Conservation (phyloP, 2,329 filamentous ascomycete genomes). For the Lachnellula hyalina region DNA sequence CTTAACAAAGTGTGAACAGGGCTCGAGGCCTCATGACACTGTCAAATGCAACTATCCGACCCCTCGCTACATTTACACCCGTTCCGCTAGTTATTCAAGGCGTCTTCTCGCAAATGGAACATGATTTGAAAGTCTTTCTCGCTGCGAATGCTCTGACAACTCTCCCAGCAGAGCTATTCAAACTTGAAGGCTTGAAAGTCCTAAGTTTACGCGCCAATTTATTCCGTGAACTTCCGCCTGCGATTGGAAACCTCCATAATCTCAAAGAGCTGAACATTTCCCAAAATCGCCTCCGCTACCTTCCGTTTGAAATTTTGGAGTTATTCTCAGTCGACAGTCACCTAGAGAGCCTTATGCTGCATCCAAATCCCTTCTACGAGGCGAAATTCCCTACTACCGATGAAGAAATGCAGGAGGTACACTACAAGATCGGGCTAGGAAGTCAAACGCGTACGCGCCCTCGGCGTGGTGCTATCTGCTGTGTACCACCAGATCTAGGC, state of each 20-base stretch:
- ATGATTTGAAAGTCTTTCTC: conserved; percentile 56
- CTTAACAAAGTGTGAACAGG: conserved; percentile 17
- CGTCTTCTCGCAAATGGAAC: conserved; percentile 51
- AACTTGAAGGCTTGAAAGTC: conserved; percentile 55
- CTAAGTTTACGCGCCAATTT: conserved; percentile 62
- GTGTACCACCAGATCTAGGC: background rate
- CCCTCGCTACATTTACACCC: conserved; percentile 48
- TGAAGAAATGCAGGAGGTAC: conserved; percentile 3
- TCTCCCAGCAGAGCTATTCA: conserved; percentile 57
- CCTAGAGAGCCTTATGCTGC: conserved; percentile 48
- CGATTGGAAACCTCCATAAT: conserved; percentile 52
- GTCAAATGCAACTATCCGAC: conserved; percentile 51
- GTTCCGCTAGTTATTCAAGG: conserved; percentile 33
- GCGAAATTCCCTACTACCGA: conserved; percentile 27
- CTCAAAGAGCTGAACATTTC: conserved; percentile 61
- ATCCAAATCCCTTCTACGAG: conserved; percentile 59
- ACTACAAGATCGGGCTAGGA: conserved; percentile 11
- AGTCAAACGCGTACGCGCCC: conserved; percentile 5
- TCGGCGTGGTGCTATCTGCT: conserved; percentile 1
- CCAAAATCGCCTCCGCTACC: conserved; percentile 53
- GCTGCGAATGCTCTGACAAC: conserved; percentile 51
- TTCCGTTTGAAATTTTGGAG: conserved; percentile 59
- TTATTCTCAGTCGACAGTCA: conserved; percentile 43
- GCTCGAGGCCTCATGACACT: conserved; percentile 41
- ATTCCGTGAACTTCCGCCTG: conserved; percentile 54